A percentile compares a stretch with the other conserved stretches of the same genome.
These are phyloP conservation scores for Termitomyces heimii DNA, from an alignment of 768 basidiomycete genomes.

Conservation along the genomic window DNA sequence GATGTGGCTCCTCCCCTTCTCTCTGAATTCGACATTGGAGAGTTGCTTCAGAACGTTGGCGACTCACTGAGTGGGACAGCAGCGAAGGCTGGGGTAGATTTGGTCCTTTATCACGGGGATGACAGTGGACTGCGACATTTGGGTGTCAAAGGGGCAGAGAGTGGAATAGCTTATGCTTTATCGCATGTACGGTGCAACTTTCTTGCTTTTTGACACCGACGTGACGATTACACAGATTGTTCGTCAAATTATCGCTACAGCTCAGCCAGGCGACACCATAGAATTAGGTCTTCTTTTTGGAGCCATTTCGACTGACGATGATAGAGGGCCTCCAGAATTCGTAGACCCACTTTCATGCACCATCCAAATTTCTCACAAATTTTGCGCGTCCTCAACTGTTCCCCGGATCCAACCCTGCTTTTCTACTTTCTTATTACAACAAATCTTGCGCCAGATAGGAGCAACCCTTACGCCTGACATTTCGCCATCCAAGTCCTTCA, in stretches of 20 bases:
- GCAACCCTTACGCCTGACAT: slow-evolving; percentile 42
- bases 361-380: slow-evolving; percentile 47
- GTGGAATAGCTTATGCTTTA: slow-evolving; percentile 73
- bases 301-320: slow-evolving; percentile 16
- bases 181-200: slow-evolving; percentile 63
- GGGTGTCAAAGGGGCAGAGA: slow-evolving; percentile 80
- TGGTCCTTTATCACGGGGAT: slow-evolving; percentile 89
- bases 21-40: slow-evolving; percentile 90
- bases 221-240: slow-evolving; percentile 48
- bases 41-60: slow-evolving; percentile 83
- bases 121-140: slow-evolving; percentile 77
- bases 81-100: slow-evolving; percentile 79
- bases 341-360: slow-evolving; percentile 35
- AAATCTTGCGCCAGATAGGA: slow-evolving; percentile 54
- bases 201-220: slow-evolving; percentile 11
- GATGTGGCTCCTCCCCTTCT: slow-evolving; percentile 8
- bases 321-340: slow-evolving; percentile 16
- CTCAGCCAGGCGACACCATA: slow-evolving; percentile 73
- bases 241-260: slow-evolving; percentile 71
- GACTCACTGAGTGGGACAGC: slow-evolving; percentile 84
- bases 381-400: slow-evolving; percentile 17
- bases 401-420: slow-evolving; percentile 38
- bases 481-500: slow-evolving; percentile 33
- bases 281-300: slow-evolving; percentile 73
- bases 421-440: slow-evolving; percentile 48